phyloP scores from a whole-genome alignment of 192 early-diverging fungal species.

The Pilobolus umbonatus region DNA sequence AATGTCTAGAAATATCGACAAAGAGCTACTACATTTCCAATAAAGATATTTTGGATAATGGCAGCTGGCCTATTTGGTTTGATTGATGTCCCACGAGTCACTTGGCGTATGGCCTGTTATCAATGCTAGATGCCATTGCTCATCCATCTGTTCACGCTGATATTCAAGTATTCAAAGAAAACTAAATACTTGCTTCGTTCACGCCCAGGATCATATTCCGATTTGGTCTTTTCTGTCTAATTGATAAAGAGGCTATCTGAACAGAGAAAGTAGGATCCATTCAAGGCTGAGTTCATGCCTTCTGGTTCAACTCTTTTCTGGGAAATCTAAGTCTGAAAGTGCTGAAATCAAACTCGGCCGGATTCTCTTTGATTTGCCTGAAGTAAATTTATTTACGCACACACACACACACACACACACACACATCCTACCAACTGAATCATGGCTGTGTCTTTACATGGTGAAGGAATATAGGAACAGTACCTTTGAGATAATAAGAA shows the following conservation, averaged over 20 bases:
- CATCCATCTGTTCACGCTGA: conserved; percentile 4
- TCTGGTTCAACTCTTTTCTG: neutral
- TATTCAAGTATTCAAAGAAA: conserved; percentile 3
- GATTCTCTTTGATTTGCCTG: too few species aligned
- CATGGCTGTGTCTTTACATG: too few species aligned
- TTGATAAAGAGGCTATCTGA: neutral
- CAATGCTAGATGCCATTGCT: conserved; percentile 3
- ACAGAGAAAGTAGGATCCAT: neutral
- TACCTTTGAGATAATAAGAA: too few species aligned
- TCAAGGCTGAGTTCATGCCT: conserved; percentile 1
- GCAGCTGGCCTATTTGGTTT: conserved; percentile 2
- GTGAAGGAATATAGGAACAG: too few species aligned
- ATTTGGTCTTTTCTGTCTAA: conserved; percentile 4
- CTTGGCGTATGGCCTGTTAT: conserved; percentile 1
- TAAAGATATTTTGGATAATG: neutral
- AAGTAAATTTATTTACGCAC: too few species aligned
- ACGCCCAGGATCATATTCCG: conserved; percentile 1
- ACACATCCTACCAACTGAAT: too few species aligned
- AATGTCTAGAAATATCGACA: neutral
- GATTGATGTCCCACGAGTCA: conserved; percentile 3
- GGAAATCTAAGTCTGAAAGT: neutral
- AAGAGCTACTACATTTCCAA: neutral
- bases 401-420: too few species aligned
- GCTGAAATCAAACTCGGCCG: conserved; percentile 5
- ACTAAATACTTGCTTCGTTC: conserved; percentile 2